Percentiles rank a stretch among this genome's conserved stretches.
Evolutionary conservation across 2,329 filamentous ascomycete species (phyloP).

Genomic region (Rutstroemia sp.): DNA sequence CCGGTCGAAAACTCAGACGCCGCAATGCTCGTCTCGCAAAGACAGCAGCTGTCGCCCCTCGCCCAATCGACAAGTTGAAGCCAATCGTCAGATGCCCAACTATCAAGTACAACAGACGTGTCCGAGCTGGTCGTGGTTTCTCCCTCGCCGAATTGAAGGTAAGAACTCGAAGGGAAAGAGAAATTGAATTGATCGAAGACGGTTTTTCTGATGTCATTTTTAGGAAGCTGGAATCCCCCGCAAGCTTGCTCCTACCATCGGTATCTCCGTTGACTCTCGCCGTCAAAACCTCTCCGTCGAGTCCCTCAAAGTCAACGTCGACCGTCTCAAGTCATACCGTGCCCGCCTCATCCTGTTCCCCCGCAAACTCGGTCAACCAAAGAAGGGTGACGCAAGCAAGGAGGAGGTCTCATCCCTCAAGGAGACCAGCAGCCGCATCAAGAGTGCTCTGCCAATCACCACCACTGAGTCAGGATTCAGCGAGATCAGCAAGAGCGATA

Average conservation of each 20-base stretch:
- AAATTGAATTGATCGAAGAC: neutral
- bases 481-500: constrained; percentile 75
- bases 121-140: constrained; percentile 95
- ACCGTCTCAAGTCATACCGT: constrained; percentile 97
- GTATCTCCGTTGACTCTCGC: constrained; percentile 93
- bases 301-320: constrained; percentile 88
- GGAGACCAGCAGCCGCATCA: constrained; percentile 51
- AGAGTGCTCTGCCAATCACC: constrained; percentile 63
- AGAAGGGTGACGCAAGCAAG: constrained; percentile 83
- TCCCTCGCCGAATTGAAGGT: constrained; percentile 97
- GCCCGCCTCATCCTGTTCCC: constrained; percentile 95
- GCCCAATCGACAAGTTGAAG: constrained; percentile 93
- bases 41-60: constrained; percentile 90
- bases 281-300: constrained; percentile 97
- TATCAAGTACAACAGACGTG: constrained; percentile 98
- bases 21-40: constrained; percentile 87
- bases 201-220: constrained; percentile 32
- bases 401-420: constrained; percentile 63
- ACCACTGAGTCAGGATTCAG: constrained; percentile 57
- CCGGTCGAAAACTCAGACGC: constrained; percentile 91
- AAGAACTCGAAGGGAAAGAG: constrained; percentile 30
- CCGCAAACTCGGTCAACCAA: constrained; percentile 86
- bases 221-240: constrained; percentile 93
- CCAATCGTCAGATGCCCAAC: constrained; percentile 96
- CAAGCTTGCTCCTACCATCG: constrained; percentile 90